Percentiles rank a stretch among this genome's conserved stretches.
These are phyloP conservation scores for Boechera stricta DNA, from an alignment of 345 rosid species.

Conservation along the genomic window DNA sequence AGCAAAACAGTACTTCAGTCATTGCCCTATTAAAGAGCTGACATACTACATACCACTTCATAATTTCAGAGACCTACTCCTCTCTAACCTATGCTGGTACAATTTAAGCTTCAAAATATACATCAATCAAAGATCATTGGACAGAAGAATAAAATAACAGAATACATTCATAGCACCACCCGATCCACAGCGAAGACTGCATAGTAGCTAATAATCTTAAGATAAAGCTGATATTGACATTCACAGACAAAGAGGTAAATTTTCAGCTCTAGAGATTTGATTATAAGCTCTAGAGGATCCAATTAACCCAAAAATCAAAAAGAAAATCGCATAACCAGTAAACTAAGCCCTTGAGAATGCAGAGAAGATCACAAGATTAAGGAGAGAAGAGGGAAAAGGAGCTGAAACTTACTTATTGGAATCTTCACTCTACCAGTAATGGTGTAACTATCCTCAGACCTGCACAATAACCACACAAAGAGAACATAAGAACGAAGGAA, in stretches of 20 bases:
- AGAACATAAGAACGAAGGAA: neutral
- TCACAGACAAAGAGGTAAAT: no score
- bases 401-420: conserved; percentile 50
- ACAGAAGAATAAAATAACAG: neutral
- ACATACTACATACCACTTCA: neutral
- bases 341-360: neutral
- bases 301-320: neutral
- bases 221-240: neutral
- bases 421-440: conserved; percentile 79
- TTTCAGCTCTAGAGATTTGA: neutral
- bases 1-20: neutral
- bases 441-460: conserved; percentile 66
- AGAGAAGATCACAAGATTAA: neutral
- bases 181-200: neutral
- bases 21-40: neutral
- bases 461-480: conserved; percentile 16
- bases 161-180: neutral
- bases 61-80: neutral
- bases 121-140: neutral
- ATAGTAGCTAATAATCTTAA: neutral
- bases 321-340: neutral
- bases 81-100: neutral
- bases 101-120: neutral
- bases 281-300: neutral
- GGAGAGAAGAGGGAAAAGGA: neutral